Evolutionary conservation across 176 grass and related monocot species (phyloP).

Genomic region (Bothriochloa decipiens): DNA sequence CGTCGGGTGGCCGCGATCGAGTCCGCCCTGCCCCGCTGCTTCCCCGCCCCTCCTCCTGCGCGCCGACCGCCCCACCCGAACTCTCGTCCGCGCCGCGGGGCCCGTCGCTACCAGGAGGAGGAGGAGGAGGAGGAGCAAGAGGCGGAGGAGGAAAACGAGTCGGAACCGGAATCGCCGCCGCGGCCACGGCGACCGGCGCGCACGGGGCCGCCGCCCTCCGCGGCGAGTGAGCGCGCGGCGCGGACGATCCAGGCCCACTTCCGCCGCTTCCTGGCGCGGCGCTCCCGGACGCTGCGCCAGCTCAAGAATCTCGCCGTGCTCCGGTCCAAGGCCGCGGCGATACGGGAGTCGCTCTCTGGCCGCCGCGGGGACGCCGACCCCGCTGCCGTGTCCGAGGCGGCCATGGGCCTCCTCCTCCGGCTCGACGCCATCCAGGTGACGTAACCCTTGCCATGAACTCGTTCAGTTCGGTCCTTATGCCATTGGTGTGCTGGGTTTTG

Average conservation of each 20-base stretch:
- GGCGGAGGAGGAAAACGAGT: not conserved
- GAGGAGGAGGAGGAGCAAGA: not conserved
- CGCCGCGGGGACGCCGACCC: conserved; percentile 46
- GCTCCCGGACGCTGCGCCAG: conserved; percentile 84
- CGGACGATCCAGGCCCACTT: conserved; percentile 84
- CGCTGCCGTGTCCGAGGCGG: conserved; percentile 54
- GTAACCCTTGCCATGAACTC: not conserved
- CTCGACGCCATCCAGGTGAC: conserved; percentile 87
- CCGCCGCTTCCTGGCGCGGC: conserved; percentile 79
- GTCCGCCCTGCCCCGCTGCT: conserved; percentile 45
- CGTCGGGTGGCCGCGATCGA: conserved; percentile 73
- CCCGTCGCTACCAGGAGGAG: conserved; percentile 5
- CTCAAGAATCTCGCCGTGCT: conserved; percentile 80
- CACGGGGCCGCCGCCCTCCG: conserved; percentile 10
- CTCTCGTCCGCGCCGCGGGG: conserved; percentile 22
- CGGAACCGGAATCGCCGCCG: not conserved
- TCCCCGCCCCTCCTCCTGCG: not conserved
- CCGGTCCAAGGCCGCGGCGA: conserved; percentile 62
- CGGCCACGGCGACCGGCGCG: conserved; percentile 13
- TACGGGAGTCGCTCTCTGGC: conserved; percentile 64
- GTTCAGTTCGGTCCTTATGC: conserved; percentile 11
- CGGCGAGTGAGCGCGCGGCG: conserved; percentile 64
- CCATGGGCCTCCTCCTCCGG: conserved; percentile 61
- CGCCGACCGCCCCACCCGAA: not conserved
- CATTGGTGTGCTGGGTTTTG: conserved; percentile 20